Evolutionary conservation across 306 rosid species (phyloP).

Genomic region (Datisca glomerata): DNA sequence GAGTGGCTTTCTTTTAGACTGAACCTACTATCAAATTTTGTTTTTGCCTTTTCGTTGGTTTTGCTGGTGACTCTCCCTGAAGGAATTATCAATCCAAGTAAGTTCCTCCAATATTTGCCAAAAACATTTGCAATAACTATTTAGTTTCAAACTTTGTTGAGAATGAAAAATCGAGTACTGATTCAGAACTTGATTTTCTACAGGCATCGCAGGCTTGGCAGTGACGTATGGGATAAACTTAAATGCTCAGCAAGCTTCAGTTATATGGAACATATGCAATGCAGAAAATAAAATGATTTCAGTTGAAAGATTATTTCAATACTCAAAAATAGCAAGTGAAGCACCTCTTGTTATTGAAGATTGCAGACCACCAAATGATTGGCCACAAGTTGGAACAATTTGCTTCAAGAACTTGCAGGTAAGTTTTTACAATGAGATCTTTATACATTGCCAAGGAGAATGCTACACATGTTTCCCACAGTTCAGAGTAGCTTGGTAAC

Average conservation of each 20-base stretch:
- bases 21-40: constrained; percentile 79
- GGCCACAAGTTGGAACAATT: constrained; percentile 87
- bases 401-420: constrained; percentile 67
- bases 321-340: constrained; percentile 61
- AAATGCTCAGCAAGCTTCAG: constrained; percentile 77
- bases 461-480: no score
- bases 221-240: constrained; percentile 91
- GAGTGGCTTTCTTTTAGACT: constrained; percentile 95
- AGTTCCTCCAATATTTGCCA: constrained; percentile 24
- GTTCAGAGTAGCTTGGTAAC: no score
- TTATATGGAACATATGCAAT: constrained; percentile 91
- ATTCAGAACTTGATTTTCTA: constrained; percentile 11
- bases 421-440: constrained; percentile 6
- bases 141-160: background rate
- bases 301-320: constrained; percentile 87
- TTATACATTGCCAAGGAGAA: constrained; percentile 1
- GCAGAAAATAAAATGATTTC: constrained; percentile 96
- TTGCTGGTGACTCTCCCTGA: constrained; percentile 75
- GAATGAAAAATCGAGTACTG: background rate
- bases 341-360: constrained; percentile 74
- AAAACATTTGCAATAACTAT: no score
- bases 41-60: constrained; percentile 77
- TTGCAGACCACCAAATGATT: constrained; percentile 55
- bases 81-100: constrained; percentile 91
- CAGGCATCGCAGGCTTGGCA: constrained; percentile 97